A percentile compares a stretch with the other conserved stretches of the same genome.
Conservation (phyloP, 2,329 filamentous ascomycete genomes). For the Hymenoscyphus fructigenus region DNA sequence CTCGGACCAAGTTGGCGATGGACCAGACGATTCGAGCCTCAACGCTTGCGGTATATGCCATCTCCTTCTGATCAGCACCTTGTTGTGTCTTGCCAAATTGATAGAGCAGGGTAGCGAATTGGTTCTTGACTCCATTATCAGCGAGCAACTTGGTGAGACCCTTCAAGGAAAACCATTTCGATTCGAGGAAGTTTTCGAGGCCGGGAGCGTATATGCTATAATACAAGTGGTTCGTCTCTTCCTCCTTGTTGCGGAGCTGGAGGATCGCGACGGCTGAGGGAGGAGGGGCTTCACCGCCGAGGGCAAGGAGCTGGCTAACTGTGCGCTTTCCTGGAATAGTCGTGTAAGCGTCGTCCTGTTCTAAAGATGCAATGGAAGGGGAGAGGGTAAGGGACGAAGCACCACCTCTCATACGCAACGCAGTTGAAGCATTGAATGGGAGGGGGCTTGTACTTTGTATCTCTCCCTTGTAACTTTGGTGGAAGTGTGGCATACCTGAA, state of each 20-base stretch:
- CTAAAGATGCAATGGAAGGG: constrained; percentile 33
- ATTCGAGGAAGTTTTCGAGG: constrained; percentile 76
- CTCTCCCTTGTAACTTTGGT: constrained; percentile 31
- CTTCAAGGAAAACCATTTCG: constrained; percentile 71
- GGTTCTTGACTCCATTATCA: constrained; percentile 60
- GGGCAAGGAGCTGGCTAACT: constrained; percentile 69
- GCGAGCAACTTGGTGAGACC: constrained; percentile 44
- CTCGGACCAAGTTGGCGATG: constrained; percentile 47
- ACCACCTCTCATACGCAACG: constrained; percentile 52
- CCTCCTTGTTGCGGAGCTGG: constrained; percentile 48
- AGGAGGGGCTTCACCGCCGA: constrained; percentile 59
- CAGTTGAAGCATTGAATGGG: constrained; percentile 39
- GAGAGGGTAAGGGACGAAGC: constrained; percentile 39
- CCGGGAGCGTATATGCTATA: constrained; percentile 73
- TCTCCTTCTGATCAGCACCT: constrained; percentile 49
- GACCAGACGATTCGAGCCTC: constrained; percentile 62
- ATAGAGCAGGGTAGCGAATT: constrained; percentile 65
- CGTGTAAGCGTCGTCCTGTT: constrained; percentile 46
- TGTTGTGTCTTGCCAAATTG: constrained; percentile 50
- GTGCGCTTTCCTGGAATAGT: constrained; percentile 59
- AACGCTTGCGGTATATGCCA: constrained; percentile 53
- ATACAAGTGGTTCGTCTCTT: constrained; percentile 71
- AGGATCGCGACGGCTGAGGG: constrained; percentile 50
- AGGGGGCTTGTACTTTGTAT: constrained; percentile 38
- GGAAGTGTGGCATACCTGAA: constrained; percentile 35